Evolutionary conservation across 345 rosid species (phyloP).

Genomic region (Citrus hindsii): DNA sequence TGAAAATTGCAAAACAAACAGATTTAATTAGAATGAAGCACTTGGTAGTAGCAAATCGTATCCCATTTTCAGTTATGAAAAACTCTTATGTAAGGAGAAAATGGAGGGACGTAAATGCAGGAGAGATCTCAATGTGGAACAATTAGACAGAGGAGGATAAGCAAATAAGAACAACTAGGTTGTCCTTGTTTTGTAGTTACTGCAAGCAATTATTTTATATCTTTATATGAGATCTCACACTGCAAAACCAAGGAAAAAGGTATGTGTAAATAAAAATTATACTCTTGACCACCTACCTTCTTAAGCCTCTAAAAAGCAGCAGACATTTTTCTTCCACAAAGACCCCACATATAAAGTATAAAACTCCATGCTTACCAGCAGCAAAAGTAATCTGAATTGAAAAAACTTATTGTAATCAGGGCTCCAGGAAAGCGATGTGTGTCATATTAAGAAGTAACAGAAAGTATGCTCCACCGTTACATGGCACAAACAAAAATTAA

Average conservation of each 20-base stretch:
- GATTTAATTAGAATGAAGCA: background rate
- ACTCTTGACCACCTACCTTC: constrained; percentile 37
- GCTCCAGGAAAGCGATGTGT: constrained; percentile 9
- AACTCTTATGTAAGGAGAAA: too few relatives aligned
- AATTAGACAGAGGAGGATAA: too few relatives aligned
- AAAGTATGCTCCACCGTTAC: background rate
- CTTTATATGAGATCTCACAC: background rate
- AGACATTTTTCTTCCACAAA: constrained; percentile 77
- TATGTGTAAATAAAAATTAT: background rate
- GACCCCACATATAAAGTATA: constrained; percentile 69
- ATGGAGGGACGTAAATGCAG: too few relatives aligned
- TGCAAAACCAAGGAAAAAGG: background rate
- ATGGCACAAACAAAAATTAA: background rate
- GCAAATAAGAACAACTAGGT: too few relatives aligned
- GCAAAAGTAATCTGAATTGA: constrained; percentile 57
- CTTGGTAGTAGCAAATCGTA: background rate
- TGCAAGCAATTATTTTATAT: too few relatives aligned
- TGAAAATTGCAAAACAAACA: constrained; percentile 1
- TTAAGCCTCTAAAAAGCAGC: constrained; percentile 56
- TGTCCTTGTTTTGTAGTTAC: too few relatives aligned
- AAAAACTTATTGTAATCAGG: constrained; percentile 7
- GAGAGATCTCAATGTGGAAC: too few relatives aligned
- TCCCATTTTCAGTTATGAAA: too few relatives aligned
- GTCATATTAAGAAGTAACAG: background rate
- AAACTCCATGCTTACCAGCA: constrained; percentile 57